Percentiles rank a stretch among this genome's conserved stretches.
These are phyloP conservation scores for Zygosaccharomyces sapae DNA, from an alignment of 1,139 yeast species.

Conservation along the genomic window DNA sequence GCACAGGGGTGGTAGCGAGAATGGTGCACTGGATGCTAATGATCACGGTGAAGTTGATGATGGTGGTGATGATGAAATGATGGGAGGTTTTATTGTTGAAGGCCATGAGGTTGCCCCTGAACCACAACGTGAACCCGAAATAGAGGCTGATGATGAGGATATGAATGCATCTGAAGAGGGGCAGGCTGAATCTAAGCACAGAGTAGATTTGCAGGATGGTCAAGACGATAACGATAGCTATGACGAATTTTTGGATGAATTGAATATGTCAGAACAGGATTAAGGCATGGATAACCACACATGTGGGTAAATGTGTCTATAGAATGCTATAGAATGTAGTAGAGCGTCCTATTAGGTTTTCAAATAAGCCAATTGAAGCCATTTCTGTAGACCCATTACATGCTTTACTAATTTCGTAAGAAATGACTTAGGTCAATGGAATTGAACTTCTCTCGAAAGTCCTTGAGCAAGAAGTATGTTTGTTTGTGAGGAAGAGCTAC, in stretches of 20 bases:
- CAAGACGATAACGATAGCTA: constrained; percentile 26
- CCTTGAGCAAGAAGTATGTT: neutral
- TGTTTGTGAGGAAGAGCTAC: neutral
- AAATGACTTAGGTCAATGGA: too few species aligned
- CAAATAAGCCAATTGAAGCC: too few species aligned
- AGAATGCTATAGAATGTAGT: too few species aligned
- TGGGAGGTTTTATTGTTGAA: constrained; percentile 29
- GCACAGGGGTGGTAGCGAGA: constrained; percentile 7
- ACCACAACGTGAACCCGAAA: constrained; percentile 2
- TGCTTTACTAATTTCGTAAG: too few species aligned
- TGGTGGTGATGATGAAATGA: constrained; percentile 12
- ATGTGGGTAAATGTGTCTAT: too few species aligned
- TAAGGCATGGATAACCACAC: too few species aligned
- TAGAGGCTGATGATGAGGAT: constrained; percentile 7
- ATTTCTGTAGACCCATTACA: too few species aligned
- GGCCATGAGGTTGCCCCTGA: constrained; percentile 12
- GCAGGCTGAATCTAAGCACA: constrained; percentile 2
- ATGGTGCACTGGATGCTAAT: neutral
- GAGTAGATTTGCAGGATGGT: constrained; percentile 1
- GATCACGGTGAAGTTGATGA: constrained; percentile 11
- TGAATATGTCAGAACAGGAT: constrained; percentile 15
- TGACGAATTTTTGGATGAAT: constrained; percentile 26
- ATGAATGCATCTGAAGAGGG: neutral
- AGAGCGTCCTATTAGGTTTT: too few species aligned
- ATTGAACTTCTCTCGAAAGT: too few species aligned